phyloP scores from a whole-genome alignment of 441 rosid genomes.

The Biscutella laevigata region DNA sequence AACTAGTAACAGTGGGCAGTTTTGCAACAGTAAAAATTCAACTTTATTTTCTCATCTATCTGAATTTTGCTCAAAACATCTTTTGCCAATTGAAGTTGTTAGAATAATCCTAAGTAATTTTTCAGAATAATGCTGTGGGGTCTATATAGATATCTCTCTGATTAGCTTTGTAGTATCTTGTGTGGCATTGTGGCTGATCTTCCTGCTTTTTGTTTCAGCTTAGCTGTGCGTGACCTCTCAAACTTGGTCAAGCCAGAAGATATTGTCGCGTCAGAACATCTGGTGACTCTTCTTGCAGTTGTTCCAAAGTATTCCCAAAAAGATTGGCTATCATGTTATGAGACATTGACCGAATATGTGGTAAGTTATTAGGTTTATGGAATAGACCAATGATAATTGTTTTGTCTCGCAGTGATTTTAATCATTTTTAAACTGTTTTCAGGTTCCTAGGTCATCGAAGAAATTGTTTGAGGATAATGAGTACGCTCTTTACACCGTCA shows the following conservation, averaged over 20 bases:
- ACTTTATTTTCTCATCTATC: neutral
- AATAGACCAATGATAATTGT: neutral
- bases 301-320: conserved; percentile 93
- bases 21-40: neutral
- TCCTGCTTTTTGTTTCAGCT: conserved; percentile 41
- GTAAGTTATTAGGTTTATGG: conserved; percentile 35
- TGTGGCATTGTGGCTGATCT: conserved; percentile 16
- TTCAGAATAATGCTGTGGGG: neutral
- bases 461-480: conserved; percentile 86
- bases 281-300: conserved; percentile 74
- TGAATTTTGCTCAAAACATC: neutral
- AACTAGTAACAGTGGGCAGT: neutral
- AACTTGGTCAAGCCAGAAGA: conserved; percentile 87
- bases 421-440: conserved; percentile 16
- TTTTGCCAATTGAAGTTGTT: neutral
- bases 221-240: conserved; percentile 98
- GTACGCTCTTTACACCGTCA: conserved; percentile 87
- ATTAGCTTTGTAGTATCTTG: neutral
- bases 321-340: conserved; percentile 90
- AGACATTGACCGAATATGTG: conserved; percentile 86
- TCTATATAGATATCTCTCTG: conserved; percentile 2
- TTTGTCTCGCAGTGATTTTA: neutral
- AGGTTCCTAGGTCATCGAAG: conserved; percentile 96
- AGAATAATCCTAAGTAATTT: neutral
- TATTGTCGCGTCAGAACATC: conserved; percentile 73